Percentiles rank a stretch among this genome's conserved stretches.
Evolutionary conservation across 2,329 filamentous ascomycete genomes (phyloP).

Genomic region (Leptosphaerulina australis): DNA sequence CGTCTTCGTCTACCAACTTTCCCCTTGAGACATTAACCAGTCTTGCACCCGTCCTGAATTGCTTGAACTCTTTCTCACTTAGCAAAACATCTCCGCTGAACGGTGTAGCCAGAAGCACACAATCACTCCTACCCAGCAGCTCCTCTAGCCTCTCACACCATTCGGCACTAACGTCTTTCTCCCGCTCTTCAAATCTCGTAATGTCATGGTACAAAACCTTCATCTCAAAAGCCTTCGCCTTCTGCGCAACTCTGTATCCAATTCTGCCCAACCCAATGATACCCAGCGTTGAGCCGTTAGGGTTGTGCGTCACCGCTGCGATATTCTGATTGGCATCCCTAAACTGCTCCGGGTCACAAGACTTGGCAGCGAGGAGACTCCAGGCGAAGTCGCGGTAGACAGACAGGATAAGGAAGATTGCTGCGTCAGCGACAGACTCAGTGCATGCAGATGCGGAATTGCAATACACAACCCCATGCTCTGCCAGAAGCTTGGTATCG

Average conservation of each 20-base stretch:
- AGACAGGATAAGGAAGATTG: conserved; percentile 70
- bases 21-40: conserved; percentile 72
- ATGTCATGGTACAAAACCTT: conserved; percentile 68
- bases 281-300: conserved; percentile 65
- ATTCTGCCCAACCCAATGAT: conserved; percentile 72
- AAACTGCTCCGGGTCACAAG: conserved; percentile 56
- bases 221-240: conserved; percentile 70
- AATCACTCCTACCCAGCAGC: conserved; percentile 63
- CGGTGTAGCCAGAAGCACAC: conserved; percentile 67
- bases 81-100: conserved; percentile 59
- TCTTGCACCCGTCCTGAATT: conserved; percentile 61
- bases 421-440: conserved; percentile 75
- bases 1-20: conserved; percentile 68
- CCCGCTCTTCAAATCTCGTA: conserved; percentile 55
- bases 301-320: conserved; percentile 67
- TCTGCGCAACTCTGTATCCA: conserved; percentile 60
- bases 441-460: conserved; percentile 73
- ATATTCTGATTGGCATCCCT: conserved; percentile 65
- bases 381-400: conserved; percentile 72
- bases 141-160: conserved; percentile 60
- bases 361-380: conserved; percentile 63
- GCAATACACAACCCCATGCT: conserved; percentile 71
- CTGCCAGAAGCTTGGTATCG: conserved; percentile 64
- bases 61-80: conserved; percentile 53
- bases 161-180: conserved; percentile 58